Conservation (phyloP, 2,329 filamentous ascomycete genomes). For the Trichoderma semiorbis region DNA sequence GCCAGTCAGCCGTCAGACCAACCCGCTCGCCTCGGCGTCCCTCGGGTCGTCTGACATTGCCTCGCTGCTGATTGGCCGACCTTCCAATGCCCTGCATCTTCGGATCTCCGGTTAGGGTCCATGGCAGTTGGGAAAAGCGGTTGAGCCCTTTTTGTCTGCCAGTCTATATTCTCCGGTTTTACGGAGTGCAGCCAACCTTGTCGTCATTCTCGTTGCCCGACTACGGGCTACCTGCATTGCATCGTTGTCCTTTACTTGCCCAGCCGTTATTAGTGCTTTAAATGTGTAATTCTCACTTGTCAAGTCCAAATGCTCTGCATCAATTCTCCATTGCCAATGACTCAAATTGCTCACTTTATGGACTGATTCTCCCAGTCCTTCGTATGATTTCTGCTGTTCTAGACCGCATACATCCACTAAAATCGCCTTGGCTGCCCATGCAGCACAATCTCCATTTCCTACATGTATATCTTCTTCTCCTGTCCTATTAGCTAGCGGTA, state of each 20-base stretch:
- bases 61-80: conserved; percentile 17
- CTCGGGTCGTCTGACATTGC: conserved; percentile 19
- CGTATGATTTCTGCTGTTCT: neutral
- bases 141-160: neutral
- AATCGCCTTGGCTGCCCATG: neutral
- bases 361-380: neutral
- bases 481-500: neutral
- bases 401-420: neutral
- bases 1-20: neutral
- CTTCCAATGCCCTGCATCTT: neutral
- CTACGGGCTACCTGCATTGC: neutral
- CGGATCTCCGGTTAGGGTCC: neutral
- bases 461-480: neutral
- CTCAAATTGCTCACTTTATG: neutral
- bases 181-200: neutral
- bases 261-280: neutral
- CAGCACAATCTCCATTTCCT: neutral
- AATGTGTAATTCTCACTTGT: neutral
- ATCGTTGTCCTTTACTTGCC: too few species aligned
- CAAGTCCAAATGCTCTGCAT: neutral
- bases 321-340: neutral
- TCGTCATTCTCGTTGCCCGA: neutral
- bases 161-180: neutral
- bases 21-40: neutral
- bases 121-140: neutral